These are phyloP conservation scores for Lithocarpus polystachyus DNA, from an alignment of 306 rosid species.

Conservation along the genomic window DNA sequence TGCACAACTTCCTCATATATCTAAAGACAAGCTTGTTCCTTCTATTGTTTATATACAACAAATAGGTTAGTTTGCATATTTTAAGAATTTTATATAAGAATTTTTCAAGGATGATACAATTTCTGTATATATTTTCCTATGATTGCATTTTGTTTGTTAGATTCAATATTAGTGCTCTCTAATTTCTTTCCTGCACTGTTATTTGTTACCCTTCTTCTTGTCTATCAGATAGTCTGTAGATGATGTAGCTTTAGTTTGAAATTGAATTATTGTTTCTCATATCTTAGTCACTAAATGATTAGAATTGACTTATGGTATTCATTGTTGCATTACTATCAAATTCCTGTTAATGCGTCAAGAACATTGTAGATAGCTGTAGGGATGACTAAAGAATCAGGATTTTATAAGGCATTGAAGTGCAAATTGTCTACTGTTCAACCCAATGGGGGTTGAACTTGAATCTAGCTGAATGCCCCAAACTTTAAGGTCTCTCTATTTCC, in stretches of 20 bases:
- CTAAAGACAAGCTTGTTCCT: conserved; percentile 56
- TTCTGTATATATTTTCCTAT: neutral
- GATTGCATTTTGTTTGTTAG: neutral
- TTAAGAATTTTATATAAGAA: conserved; percentile 8
- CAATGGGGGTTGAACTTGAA: neutral
- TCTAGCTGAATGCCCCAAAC: neutral
- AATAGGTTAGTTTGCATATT: conserved; percentile 60
- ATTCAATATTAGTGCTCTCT: neutral
- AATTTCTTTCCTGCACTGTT: neutral
- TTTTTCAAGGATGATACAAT: neutral
- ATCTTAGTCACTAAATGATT: neutral
- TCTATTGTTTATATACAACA: conserved; percentile 84
- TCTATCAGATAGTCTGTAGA: neutral
- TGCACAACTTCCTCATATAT: conserved; percentile 55
- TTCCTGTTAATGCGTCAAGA: neutral
- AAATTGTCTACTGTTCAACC: neutral
- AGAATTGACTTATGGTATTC: neutral
- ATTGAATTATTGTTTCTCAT: neutral
- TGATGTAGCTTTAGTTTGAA: neutral
- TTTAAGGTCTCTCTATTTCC: neutral
- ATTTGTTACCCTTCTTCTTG: neutral
- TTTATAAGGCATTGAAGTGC: neutral
- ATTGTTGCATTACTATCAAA: conserved; percentile 5
- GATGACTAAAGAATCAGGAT: neutral
- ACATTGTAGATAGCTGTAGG: neutral